Percentiles rank a stretch among this genome's conserved stretches.
Evolutionary conservation across 148 eudicot genomes (phyloP).

Genomic region (Cornus florida): DNA sequence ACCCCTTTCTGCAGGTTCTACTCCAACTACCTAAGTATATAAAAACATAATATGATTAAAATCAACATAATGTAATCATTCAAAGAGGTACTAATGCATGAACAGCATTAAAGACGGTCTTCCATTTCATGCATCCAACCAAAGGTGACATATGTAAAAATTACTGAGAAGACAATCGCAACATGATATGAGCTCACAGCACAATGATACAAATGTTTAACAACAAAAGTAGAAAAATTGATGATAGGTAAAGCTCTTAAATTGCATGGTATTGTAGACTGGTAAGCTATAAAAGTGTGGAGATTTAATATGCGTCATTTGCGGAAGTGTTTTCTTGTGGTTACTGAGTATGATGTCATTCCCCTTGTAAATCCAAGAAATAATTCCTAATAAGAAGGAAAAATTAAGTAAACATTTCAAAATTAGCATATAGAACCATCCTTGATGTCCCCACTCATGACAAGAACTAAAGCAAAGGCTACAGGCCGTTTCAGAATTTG

Average conservation of each 20-base stretch:
- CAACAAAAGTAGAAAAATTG: neutral
- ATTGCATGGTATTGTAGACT: neutral
- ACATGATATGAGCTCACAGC: neutral
- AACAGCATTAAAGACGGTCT: neutral
- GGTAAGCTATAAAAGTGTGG: neutral
- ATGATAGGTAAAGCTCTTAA: neutral
- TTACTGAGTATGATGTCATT: neutral
- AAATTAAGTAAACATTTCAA: too few species aligned
- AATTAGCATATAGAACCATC: too few species aligned
- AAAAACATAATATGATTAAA: neutral
- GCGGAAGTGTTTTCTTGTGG: neutral
- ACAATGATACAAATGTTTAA: neutral
- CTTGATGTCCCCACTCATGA: too few species aligned
- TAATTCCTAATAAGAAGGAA: neutral
- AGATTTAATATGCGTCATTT: neutral
- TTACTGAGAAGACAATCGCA: neutral
- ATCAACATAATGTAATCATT: neutral
- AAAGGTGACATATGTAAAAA: slow-evolving; percentile 2
- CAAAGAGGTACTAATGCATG: too few species aligned
- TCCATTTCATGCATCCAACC: neutral
- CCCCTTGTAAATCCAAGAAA: neutral
- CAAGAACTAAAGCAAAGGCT: too few species aligned
- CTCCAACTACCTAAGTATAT: slow-evolving; percentile 57
- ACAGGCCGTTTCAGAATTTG: too few species aligned
- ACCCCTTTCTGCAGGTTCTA: slow-evolving; percentile 68